These are phyloP conservation scores for Capsicum rhomboideum DNA, from an alignment of 257 asterid species.

Conservation along the genomic window DNA sequence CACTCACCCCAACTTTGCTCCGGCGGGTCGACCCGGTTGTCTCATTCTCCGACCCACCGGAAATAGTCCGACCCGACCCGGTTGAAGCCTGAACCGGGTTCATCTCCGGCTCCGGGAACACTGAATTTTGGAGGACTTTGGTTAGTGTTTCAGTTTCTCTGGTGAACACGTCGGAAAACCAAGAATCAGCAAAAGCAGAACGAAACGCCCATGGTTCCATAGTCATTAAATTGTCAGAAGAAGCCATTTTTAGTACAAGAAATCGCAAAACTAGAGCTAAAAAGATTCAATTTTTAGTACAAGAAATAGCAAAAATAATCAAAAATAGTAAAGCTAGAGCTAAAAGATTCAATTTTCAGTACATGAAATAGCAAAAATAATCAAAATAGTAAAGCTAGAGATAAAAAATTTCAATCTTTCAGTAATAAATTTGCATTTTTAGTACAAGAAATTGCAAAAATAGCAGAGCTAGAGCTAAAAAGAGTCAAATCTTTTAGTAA, in stretches of 20 bases:
- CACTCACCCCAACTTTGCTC: conserved; percentile 30
- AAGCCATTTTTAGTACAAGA: conserved; percentile 31
- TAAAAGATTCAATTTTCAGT: no score
- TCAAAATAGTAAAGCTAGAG: no score
- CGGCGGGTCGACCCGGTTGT: conserved; percentile 22
- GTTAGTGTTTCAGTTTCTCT: conserved; percentile 56
- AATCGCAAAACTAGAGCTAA: no score
- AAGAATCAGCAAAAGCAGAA: conserved; percentile 45
- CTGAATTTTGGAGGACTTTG: conserved; percentile 46
- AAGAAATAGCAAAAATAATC: no score
- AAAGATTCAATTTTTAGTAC: not conserved
- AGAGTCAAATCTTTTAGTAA: not conserved
- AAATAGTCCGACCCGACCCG: conserved; percentile 7
- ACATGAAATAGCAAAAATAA: no score
- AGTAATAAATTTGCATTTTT: conserved; percentile 15
- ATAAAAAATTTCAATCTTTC: no score
- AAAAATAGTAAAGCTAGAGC: no score
- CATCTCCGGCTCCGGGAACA: conserved; percentile 16
- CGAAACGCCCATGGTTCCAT: conserved; percentile 61
- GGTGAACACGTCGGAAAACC: conserved; percentile 41
- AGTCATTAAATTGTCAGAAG: conserved; percentile 43
- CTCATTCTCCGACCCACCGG: conserved; percentile 67
- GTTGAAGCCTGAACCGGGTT: conserved; percentile 36
- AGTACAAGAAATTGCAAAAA: not conserved
- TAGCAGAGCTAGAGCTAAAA: not conserved